Conservation (phyloP, 257 asterid genomes). For the Oldenlandia corymbosa region DNA sequence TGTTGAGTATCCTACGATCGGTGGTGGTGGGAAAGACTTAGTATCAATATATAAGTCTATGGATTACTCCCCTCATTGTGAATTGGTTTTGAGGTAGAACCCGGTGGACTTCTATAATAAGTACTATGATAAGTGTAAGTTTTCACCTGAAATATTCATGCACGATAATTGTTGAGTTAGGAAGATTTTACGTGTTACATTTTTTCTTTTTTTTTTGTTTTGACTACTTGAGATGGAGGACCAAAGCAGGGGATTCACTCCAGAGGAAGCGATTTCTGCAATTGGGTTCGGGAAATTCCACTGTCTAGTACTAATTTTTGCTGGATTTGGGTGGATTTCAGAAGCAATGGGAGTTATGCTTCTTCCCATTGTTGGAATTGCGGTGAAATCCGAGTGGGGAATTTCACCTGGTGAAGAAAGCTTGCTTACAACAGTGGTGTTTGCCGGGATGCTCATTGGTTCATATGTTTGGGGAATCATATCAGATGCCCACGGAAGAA, state of each 20-base stretch:
- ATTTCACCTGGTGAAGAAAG: slow-evolving; percentile 69
- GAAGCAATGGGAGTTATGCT: slow-evolving; percentile 93
- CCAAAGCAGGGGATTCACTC: slow-evolving; percentile 33
- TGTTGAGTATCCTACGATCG: too few relatives aligned
- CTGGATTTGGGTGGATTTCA: slow-evolving; percentile 77
- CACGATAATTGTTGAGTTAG: too few relatives aligned
- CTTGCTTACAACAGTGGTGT: slow-evolving; percentile 55
- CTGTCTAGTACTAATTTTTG: slow-evolving; percentile 47
- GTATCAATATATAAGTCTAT: too few relatives aligned
- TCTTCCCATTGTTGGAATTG: slow-evolving; percentile 70
- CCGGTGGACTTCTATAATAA: too few relatives aligned
- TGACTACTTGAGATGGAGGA: slow-evolving; percentile 21
- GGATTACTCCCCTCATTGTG: too few relatives aligned
- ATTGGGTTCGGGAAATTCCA: slow-evolving; percentile 75
- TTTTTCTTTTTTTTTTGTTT: too few relatives aligned
- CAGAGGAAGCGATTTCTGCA: slow-evolving; percentile 64
- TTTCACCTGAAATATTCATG: too few relatives aligned
- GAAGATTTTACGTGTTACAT: too few relatives aligned
- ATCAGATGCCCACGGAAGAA: slow-evolving; percentile 70
- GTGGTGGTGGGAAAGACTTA: too few relatives aligned
- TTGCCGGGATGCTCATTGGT: slow-evolving; percentile 70
- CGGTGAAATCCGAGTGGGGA: slow-evolving; percentile 64
- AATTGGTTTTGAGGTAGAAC: too few relatives aligned
- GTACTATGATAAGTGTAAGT: too few relatives aligned
- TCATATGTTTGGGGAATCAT: slow-evolving; percentile 69